Base-by-base conservation (phyloP, 1,284 basidiomycete species). In the Puccinia hordei region DNA sequence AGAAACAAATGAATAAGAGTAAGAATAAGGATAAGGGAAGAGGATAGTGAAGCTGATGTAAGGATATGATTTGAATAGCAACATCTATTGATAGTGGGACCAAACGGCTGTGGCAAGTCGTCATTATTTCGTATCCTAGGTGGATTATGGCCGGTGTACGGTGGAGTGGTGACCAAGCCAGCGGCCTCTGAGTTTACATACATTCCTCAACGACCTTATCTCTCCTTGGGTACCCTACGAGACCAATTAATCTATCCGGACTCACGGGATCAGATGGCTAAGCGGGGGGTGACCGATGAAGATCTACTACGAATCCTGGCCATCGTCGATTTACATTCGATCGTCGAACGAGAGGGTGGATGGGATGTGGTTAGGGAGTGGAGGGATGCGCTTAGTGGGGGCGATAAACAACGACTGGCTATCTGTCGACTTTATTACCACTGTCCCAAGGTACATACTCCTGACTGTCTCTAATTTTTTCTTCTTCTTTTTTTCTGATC, bases 361-460 rank as follows among this genome's bases (percentile, higher is more conserved):
- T 98, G 95, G 95, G 92, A 94, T 84, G 88, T 89, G 0, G 89
- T 90, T 44, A 89, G 92, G 77, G 96, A 98, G 84, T 99, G 96
- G 96, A 89, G 93, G 81, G 95, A 97, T 85, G 90, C 93, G 0
- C 87, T 99, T 46, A 94, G 92, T 83, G 95, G 85, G 1, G 88
- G 88, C 9, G 89, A 89, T 84, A 89, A 89, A 84, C 88, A 89
- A 85, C 84, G 96, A 86, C 93, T 99, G 82, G 96, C 96, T 0
- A 98, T 97, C 94, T 95, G 95, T 8, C 88, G 96, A 82, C 86
- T 99, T 82, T 99, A 98, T 86, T 99, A 98, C 86, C 96, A 99
- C 86, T 89, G 89, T 82, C 96, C 96, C 24, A 95, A 94, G 88
- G 93, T 91, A 83, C 82, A 94, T 35, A 3, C n/a, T 38, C 51